Evolutionary conservation across 257 asterid genomes (phyloP).

Genomic region (Solanum bukasovii): DNA sequence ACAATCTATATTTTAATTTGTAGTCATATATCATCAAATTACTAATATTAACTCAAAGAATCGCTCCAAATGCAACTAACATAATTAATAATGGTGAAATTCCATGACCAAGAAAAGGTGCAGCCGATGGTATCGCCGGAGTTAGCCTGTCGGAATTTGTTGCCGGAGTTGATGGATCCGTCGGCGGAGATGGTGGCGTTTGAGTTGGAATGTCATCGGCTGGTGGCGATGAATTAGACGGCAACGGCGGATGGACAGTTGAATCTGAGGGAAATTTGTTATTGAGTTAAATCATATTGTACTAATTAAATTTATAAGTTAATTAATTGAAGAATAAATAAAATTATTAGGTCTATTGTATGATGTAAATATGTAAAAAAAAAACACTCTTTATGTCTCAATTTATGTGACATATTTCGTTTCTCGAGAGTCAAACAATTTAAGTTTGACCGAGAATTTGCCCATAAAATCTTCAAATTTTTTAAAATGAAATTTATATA

Average conservation of each 20-base stretch:
- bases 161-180: neutral
- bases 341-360: neutral
- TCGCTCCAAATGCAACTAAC: slow-evolving; percentile 11
- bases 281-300: neutral
- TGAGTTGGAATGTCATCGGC: neutral
- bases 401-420: too few relatives aligned
- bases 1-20: neutral
- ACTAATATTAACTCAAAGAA: slow-evolving; percentile 5
- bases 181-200: slow-evolving; percentile 8
- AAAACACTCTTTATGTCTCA: too few relatives aligned
- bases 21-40: neutral
- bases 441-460: too few relatives aligned
- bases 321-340: neutral
- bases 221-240: slow-evolving; percentile 15
- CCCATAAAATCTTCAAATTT: too few relatives aligned
- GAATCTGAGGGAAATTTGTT: slow-evolving; percentile 5
- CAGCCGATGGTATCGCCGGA: slow-evolving; percentile 19
- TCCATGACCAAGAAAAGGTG: neutral
- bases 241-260: neutral
- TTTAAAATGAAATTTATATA: too few relatives aligned
- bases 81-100: slow-evolving; percentile 7
- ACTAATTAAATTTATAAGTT: too few relatives aligned
- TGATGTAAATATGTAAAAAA: too few relatives aligned
- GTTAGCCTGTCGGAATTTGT: neutral
- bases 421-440: too few relatives aligned